Evolutionary conservation across 2,329 filamentous ascomycete species (phyloP).

Genomic region (Pseudopyrenochaeta lycopersici): DNA sequence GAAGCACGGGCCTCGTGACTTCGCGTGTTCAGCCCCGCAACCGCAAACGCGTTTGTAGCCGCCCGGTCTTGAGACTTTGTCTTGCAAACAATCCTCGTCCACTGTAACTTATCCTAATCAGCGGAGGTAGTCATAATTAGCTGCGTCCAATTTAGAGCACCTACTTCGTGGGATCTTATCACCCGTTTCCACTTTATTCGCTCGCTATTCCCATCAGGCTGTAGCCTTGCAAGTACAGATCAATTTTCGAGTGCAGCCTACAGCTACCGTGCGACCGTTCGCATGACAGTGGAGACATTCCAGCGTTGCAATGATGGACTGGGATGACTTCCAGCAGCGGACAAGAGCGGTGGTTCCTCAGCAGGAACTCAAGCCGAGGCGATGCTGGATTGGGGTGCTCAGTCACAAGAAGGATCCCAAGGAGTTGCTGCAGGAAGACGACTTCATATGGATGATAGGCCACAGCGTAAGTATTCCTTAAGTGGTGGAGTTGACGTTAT

Average conservation of each 20-base stretch:
- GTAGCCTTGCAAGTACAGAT: not conserved
- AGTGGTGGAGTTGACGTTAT: not conserved
- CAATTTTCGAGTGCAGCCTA: not conserved
- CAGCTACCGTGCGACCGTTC: not conserved
- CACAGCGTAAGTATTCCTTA: slow-evolving; percentile 33
- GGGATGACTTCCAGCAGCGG: slow-evolving; percentile 29
- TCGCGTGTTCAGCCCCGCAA: no score
- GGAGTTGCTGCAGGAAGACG: slow-evolving; percentile 18
- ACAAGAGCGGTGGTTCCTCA: slow-evolving; percentile 24
- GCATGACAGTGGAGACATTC: not conserved
- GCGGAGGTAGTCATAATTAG: not conserved
- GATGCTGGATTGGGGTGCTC: slow-evolving; percentile 49
- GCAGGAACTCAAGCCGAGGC: slow-evolving; percentile 25
- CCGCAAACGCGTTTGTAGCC: not conserved
- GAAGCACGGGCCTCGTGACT: no score
- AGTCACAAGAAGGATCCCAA: slow-evolving; percentile 22
- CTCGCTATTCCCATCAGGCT: not conserved
- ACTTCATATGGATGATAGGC: slow-evolving; percentile 50
- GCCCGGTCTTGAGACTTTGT: not conserved
- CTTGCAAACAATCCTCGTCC: not conserved
- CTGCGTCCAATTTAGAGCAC: no score
- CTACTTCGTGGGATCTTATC: not conserved
- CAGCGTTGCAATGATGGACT: slow-evolving; percentile 21
- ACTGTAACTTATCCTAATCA: slow-evolving; percentile 1
- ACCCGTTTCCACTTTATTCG: not conserved